Evolutionary conservation across 176 grass and related monocot species (phyloP), one percentile per base, ranked within the genome.

Genomic region (Bothriochloa decipiens): DNA sequence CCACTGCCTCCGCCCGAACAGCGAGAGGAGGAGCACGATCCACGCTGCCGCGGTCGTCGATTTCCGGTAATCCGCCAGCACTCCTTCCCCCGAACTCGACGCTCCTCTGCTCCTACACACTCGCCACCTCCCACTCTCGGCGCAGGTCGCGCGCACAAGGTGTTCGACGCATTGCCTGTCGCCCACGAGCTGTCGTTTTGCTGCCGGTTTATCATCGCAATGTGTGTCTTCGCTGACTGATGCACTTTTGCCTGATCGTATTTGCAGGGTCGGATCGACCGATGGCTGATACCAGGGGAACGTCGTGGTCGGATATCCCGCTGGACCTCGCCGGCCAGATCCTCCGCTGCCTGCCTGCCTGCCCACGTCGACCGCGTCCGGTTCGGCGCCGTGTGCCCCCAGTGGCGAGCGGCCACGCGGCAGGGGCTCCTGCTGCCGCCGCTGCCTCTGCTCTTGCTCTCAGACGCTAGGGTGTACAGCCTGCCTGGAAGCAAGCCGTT

Each of bases 261-360:
- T 69, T n/a, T 23, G 68, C 39, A 71, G 11, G 39, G 22, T 71
- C 39, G 2, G 4, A 1, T 11, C 37, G 6, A 1, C 9, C 1
- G 12, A 81, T 81, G 78, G 65, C 6, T 18, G 45, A 23, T 29
- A 2, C 23, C 6, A 15, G 6, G 28, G 0, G 0, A 10, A 39
- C 10, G 5, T 60, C 28, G 28, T 83, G 58, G 82, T 50, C 70
- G 42, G 81, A 52, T 58, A 75, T 83, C 58, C 81, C 70, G 18
- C 12, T 3, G 40, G 70, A 75, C 7, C 27, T 83, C 0, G 70
- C 71, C 18, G 18, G 27, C 2, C 41, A 11, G 18, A 18, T 83
- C 40, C 55, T 83, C 70, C 16, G 0, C 55, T 57, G 5, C 27
- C 53, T 75, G 6, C 57, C 37, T 75, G 6, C 58, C 39, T 3